Base-by-base conservation (phyloP, 768 basidiomycete species). In the Serpula lacrymans region DNA sequence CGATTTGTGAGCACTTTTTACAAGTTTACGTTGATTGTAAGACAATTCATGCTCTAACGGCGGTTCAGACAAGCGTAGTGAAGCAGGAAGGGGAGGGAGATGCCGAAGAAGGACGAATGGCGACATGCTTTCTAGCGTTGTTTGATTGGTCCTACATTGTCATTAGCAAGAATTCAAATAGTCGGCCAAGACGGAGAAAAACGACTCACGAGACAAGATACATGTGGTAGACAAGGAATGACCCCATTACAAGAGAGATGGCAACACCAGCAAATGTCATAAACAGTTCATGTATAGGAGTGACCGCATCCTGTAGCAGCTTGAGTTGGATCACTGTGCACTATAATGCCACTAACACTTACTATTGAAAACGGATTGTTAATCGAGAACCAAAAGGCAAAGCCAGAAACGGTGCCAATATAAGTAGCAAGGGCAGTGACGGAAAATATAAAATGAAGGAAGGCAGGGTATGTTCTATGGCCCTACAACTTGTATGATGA, bases 391-490 rank as follows among this genome's bases (percentile, higher is more conserved):
- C 67, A 70, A 25, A 88, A 65, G 27, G 78, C 78, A 24, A 62
- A 61, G 3, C 69, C 62, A 38, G 76, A 75, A 27, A 89, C 53
- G 12, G 60, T 45, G 42, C 76, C 72, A 27, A 84, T 64, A 55
- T 91, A 87, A 12, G 70, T 47, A 11, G 86, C 69, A 28, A 88
- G 71, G 6, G 83, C 50, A 7, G 80, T 82, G 32, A 84, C 58
- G 48, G 74, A 80, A 23, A 70, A 65, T 36, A 91, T 68, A 55
- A 91, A 86, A 59, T 89, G 87, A 37, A 91, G 65, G 55, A 90
- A 92, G 5, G 88, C 79, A 6, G 87, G 81, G 57, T 91, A 89
- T 28, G 85, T 91, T 55, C 88, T 72, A 62, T 88, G 78, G 3
- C 88, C 88, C 88, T 90, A 34, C 23, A 24, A 47, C 5, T 9